These are phyloP conservation scores for Globisporangium uncinulatum DNA, from an alignment of 352 stramenopile genomes.

Conservation along the genomic window DNA sequence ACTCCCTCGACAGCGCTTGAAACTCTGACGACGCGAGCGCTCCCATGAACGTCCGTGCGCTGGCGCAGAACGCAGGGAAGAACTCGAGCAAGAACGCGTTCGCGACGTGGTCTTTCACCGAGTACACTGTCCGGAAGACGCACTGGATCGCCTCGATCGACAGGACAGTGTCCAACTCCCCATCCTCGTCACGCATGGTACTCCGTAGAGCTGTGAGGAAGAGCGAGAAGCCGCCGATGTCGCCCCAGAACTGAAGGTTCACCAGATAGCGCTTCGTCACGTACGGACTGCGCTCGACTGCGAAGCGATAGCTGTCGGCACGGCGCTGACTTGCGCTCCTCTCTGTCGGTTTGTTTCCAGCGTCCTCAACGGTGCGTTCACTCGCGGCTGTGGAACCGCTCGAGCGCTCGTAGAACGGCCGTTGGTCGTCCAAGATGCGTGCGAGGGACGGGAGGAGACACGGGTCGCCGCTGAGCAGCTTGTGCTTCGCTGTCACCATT, in stretches of 20 bases:
- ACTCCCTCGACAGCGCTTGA: constrained; percentile 31
- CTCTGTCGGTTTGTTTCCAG: constrained; percentile 1
- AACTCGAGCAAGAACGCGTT: constrained; percentile 35
- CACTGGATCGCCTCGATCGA: constrained; percentile 52
- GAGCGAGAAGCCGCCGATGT: constrained; percentile 45
- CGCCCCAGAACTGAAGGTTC: constrained; percentile 53
- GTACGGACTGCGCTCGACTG: constrained; percentile 12
- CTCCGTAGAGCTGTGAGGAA: constrained; percentile 35
- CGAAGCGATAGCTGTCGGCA: constrained; percentile 1
- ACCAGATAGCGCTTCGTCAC: constrained; percentile 33
- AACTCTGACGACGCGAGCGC: constrained; percentile 25
- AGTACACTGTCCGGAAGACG: constrained; percentile 49
- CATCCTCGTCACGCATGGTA: constrained; percentile 3
- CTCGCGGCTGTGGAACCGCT: constrained; percentile 4
- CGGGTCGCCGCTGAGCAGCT: constrained; percentile 29
- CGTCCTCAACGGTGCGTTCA: neutral
- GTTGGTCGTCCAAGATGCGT: constrained; percentile 52
- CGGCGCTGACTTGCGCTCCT: neutral
- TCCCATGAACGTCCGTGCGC: constrained; percentile 23
- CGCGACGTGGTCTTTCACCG: constrained; percentile 50
- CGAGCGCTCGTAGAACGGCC: constrained; percentile 49
- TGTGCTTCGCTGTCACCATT: constrained; percentile 21
- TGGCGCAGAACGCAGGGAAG: constrained; percentile 25
- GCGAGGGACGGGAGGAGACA: constrained; percentile 39
- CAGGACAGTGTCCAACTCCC: constrained; percentile 17